Percentiles rank a stretch among this genome's conserved stretches.
phyloP scores from a whole-genome alignment of 2,329 filamentous ascomycete genomes.

The Penicillium polonicum region DNA sequence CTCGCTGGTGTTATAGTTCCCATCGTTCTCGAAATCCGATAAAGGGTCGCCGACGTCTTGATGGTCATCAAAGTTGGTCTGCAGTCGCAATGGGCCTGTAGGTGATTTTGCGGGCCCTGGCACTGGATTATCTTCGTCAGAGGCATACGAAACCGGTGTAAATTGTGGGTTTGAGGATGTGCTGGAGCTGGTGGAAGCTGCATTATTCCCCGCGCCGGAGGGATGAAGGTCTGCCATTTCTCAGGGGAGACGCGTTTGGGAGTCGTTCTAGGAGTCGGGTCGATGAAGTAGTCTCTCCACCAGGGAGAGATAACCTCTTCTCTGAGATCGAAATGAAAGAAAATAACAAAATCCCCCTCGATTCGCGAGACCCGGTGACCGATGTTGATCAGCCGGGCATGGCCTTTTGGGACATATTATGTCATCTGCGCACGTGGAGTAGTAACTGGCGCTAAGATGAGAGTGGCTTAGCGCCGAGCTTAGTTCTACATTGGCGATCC shows the following conservation, averaged over 20 bases:
- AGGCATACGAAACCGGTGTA: constrained; percentile 37
- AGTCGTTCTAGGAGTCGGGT: not conserved
- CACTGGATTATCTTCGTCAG: constrained; percentile 25
- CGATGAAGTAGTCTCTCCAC: not conserved
- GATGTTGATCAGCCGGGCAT: constrained; percentile 4
- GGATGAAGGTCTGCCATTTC: constrained; percentile 29
- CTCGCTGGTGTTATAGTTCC: constrained; percentile 31
- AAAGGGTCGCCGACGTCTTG: constrained; percentile 18
- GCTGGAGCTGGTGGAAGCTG: constrained; percentile 27
- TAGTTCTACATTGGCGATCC: not conserved
- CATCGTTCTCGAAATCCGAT: constrained; percentile 27
- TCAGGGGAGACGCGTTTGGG: not conserved
- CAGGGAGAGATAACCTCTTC: not conserved
- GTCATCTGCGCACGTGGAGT: constrained; percentile 4
- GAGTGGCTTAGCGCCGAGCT: constrained; percentile 2
- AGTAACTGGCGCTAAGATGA: not conserved
- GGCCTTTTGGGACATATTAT: not conserved
- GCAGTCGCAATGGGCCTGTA: constrained; percentile 29
- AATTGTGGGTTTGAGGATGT: constrained; percentile 30
- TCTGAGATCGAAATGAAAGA: not conserved
- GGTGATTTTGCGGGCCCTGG: constrained; percentile 18
- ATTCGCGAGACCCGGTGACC: constrained; percentile 3
- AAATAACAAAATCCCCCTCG: not conserved
- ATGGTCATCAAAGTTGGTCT: constrained; percentile 34
- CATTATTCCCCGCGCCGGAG: constrained; percentile 27